These are phyloP conservation scores for Chromosphaera perkinsii DNA, from an alignment of 208 protist species.

Conservation along the genomic window DNA sequence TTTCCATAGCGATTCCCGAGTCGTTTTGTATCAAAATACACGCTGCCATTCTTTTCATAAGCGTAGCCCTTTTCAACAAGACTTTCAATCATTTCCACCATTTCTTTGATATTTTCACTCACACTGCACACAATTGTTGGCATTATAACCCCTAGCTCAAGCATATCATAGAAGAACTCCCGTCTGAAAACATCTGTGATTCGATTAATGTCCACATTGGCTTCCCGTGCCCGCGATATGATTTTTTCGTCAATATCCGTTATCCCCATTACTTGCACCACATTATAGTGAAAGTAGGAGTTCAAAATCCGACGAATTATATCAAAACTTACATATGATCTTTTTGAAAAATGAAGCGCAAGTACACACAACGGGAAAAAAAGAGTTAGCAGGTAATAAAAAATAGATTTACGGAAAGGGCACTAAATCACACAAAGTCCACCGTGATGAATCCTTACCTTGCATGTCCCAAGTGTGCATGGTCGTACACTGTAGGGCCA, in stretches of 20 bases:
- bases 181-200: not conserved
- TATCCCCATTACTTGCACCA: conserved; percentile 22
- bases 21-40: conserved; percentile 4
- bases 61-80: not conserved
- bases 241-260: conserved; percentile 23
- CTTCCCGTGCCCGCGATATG: not conserved
- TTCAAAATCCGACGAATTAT: conserved; percentile 2
- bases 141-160: not conserved
- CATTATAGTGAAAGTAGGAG: not conserved
- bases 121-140: conserved; percentile 4
- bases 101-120: conserved; percentile 2
- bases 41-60: not conserved
- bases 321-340: conserved; percentile 17
- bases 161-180: conserved; percentile 3
- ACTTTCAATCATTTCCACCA: not conserved
- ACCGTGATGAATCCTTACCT: no score
- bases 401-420: no score
- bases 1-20: conserved; percentile 9
- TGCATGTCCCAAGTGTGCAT: conserved; percentile 29
- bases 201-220: not conserved
- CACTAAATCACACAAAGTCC: no score
- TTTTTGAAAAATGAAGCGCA: no score
- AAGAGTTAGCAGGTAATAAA: no score
- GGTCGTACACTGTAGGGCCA: conserved; percentile 31
- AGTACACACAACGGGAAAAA: no score